Base-by-base conservation (phyloP, 179 eudicot genomes). In the Silene coronaria region DNA sequence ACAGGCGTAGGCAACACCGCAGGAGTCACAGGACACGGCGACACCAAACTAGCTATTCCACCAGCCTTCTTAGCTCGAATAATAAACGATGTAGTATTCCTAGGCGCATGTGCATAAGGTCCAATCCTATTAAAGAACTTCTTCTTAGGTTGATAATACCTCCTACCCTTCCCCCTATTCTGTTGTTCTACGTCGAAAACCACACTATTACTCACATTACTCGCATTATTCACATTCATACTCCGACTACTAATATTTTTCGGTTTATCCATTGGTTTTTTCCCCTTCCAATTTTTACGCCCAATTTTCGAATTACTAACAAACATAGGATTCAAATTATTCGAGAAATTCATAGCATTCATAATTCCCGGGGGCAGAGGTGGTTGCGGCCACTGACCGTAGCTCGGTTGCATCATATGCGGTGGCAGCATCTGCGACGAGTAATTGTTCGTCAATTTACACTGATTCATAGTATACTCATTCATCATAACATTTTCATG, bases 1-100 rank as follows among this genome's bases (percentile, higher is more conserved):
- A 85, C 87, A 0, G 97, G 97, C 0, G 97, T 95, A 0, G 99
- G 97, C 57, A 95, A 85, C 61, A 95, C 97, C 0, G 97, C 90
- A 4, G 99, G 99, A 0, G 97, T 95, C 72, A 89, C 92, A 0
- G 96, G 97, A 48, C 86, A 92, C 3, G 99, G 99, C 2, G 96
- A 92, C 24, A 92, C 93, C 80, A 92, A 70, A 1, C 90, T 83
- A 0, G 91, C 95, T 76, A 92, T 95, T 7, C 99, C 99, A 71
- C 97, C 99, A 0, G 89, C 78, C 80, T 89, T 95, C 83, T 95
- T 95, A 0, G 99, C 96, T 13, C 99, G 81, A 63, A 95, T 95
- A 7, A 95, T 74, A 60, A 79, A 95, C 26, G 99, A 92, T 16
- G 92, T 87, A 0, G 99, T 95, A 69, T 95, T 95, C 77, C 99